Conservation (phyloP, 2,329 filamentous ascomycete species). For the Alternaria conjuncta region DNA sequence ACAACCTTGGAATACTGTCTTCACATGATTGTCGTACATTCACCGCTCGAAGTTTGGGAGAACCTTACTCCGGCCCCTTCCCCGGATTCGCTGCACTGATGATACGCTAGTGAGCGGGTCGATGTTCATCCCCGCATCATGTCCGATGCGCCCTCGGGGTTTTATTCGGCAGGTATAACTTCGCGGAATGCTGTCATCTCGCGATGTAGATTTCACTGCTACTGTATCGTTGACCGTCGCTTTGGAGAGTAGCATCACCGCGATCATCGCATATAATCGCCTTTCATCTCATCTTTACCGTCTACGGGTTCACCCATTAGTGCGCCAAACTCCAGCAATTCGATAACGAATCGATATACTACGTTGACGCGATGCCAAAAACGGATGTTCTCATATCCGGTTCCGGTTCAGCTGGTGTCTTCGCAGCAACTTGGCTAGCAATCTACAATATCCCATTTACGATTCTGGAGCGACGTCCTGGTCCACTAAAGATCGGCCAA, state of each 20-base stretch:
- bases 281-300: neutral
- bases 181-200: neutral
- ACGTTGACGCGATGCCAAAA: constrained; percentile 24
- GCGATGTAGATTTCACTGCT: neutral
- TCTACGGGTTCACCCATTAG: neutral
- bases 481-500: constrained; percentile 64
- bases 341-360: neutral
- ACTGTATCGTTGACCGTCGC: neutral
- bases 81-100: neutral
- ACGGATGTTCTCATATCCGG: constrained; percentile 67
- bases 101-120: constrained; percentile 2
- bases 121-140: constrained; percentile 17
- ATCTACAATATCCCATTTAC: constrained; percentile 62
- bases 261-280: neutral
- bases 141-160: constrained; percentile 15
- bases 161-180: constrained; percentile 2
- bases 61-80: neutral
- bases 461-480: constrained; percentile 63
- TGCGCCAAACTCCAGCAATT: neutral
- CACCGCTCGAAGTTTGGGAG: neutral
- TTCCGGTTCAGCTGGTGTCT: constrained; percentile 67
- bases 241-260: neutral
- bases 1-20: neutral
- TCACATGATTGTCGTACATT: neutral
- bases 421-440: constrained; percentile 66